Percentiles rank a stretch among this genome's conserved stretches.
phyloP scores from a whole-genome alignment of 768 basidiomycete species.

The Suillus variegatus region DNA sequence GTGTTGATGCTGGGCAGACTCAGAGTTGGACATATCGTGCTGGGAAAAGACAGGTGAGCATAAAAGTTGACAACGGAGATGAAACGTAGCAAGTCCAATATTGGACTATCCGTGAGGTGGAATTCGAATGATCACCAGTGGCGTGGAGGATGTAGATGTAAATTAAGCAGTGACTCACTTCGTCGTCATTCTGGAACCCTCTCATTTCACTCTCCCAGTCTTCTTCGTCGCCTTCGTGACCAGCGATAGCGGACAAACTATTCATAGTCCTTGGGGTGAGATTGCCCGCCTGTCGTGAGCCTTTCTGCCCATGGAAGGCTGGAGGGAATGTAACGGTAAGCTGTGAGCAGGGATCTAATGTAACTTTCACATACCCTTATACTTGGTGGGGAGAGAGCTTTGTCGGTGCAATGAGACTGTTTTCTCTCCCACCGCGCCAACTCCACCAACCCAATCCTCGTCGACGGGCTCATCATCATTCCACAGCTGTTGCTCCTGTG shows the following conservation, averaged over 20 bases:
- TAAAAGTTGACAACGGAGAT: constrained; percentile 17
- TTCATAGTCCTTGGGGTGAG: constrained; percentile 75
- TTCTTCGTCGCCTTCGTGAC: constrained; percentile 86
- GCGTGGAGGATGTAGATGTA: constrained; percentile 8
- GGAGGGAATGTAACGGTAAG: constrained; percentile 14
- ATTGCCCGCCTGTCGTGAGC: constrained; percentile 56
- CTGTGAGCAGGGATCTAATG: constrained; percentile 4
- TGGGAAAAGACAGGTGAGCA: constrained; percentile 21
- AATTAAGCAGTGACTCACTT: constrained; percentile 44
- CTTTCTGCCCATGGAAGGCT: constrained; percentile 53
- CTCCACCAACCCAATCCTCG: constrained; percentile 78
- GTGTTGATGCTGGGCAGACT: constrained; percentile 45
- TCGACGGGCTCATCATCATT: constrained; percentile 79
- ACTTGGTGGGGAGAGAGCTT: constrained; percentile 78
- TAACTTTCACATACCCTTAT: constrained; percentile 56
- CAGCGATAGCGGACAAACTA: constrained; percentile 82
- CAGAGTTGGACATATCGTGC: constrained; percentile 24
- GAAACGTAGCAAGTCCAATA: constrained; percentile 13
- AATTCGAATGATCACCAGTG: background rate
- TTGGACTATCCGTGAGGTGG: constrained; percentile 8
- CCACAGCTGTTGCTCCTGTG: constrained; percentile 57
- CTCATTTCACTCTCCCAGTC: constrained; percentile 77
- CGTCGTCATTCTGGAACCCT: constrained; percentile 62
- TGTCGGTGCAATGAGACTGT: constrained; percentile 71
- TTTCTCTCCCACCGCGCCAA: constrained; percentile 85